A percentile compares a stretch with the other conserved stretches of the same genome.
Evolutionary conservation across 345 rosid species (phyloP).

Genomic region (Eutrema yunnanense): DNA sequence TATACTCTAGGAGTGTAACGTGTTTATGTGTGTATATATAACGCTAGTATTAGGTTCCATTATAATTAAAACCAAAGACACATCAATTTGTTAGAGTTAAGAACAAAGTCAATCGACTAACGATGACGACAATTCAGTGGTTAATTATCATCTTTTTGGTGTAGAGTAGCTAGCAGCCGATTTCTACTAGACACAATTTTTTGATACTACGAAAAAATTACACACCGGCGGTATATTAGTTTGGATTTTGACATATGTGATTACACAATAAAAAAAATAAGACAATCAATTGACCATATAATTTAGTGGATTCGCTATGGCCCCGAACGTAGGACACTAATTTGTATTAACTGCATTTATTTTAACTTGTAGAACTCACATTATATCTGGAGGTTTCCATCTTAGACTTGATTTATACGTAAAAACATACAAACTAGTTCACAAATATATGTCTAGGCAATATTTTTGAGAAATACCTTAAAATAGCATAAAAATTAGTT

Average conservation of each 20-base stretch:
- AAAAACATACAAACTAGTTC: background rate
- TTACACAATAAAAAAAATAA: background rate
- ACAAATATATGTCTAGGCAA: background rate
- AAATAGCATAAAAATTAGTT: no score
- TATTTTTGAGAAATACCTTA: no score
- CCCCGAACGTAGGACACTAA: background rate
- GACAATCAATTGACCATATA: background rate
- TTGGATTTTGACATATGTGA: background rate
- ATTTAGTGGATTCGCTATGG: background rate
- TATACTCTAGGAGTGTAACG: no score
- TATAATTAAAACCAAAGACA: background rate
- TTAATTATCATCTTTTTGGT: background rate
- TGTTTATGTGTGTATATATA: background rate
- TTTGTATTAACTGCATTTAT: background rate
- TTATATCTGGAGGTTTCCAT: background rate
- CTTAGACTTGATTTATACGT: background rate
- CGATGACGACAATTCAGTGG: background rate
- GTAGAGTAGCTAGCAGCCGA: background rate
- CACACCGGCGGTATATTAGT: background rate
- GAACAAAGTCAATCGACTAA: background rate
- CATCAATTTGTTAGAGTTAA: background rate
- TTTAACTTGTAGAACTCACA: no score
- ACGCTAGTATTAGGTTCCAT: background rate
- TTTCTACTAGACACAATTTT: background rate
- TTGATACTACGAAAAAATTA: background rate